phyloP scores from a whole-genome alignment of 2,329 filamentous ascomycete genomes.

The Fusarium virguliforme region DNA sequence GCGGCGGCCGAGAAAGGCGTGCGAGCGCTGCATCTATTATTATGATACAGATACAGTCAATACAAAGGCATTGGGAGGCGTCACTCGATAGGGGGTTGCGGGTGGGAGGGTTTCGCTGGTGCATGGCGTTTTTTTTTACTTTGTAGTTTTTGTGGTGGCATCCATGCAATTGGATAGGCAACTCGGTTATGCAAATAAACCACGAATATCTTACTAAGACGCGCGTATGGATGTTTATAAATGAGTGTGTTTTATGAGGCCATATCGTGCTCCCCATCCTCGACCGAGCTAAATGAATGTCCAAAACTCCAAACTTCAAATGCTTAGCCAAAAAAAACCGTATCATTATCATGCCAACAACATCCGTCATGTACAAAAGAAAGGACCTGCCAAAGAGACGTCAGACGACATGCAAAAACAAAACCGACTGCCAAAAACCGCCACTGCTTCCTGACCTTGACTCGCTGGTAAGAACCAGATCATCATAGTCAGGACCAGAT shows the following conservation, averaged over 20 bases:
- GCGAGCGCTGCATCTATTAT: constrained; percentile 74
- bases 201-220: too few species aligned
- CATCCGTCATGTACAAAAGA: background rate
- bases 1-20: constrained; percentile 80
- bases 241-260: background rate
- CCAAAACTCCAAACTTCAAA: background rate
- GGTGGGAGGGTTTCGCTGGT: constrained; percentile 25
- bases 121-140: constrained; percentile 33
- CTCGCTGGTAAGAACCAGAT: too few species aligned
- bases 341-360: background rate
- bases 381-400: background rate
- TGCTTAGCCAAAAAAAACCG: too few species aligned
- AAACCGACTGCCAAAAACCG: too few species aligned
- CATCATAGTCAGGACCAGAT: too few species aligned
- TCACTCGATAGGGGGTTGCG: constrained; percentile 27
- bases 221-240: too few species aligned
- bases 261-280: background rate
- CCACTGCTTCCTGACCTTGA: too few species aligned
- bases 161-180: constrained; percentile 32
- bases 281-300: background rate
- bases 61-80: constrained; percentile 33
- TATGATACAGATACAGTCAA: constrained; percentile 62
- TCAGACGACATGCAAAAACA: too few species aligned
- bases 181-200: constrained; percentile 24
- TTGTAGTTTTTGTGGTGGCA: constrained; percentile 12